These are phyloP conservation scores for Crithidia acanthocephali DNA, from an alignment of 208 protist species.

Conservation along the genomic window DNA sequence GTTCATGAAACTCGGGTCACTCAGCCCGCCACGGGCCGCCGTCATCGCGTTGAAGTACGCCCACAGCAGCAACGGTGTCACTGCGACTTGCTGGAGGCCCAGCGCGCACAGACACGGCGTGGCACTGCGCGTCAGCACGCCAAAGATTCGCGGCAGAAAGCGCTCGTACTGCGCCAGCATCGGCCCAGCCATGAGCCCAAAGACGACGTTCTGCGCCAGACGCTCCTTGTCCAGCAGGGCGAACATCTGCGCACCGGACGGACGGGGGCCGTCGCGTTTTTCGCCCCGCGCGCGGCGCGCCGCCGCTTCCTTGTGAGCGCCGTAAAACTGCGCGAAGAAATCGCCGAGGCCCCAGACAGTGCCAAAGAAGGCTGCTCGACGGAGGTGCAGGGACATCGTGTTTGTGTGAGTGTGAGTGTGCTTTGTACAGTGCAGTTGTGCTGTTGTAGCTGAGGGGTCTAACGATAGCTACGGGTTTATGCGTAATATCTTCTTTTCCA, in stretches of 20 bases:
- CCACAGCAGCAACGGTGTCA: constrained; percentile 67
- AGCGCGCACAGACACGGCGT: constrained; percentile 54
- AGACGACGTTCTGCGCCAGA: constrained; percentile 42
- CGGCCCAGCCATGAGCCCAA: constrained; percentile 48
- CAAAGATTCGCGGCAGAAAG: constrained; percentile 44
- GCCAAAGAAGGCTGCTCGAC: constrained; percentile 26
- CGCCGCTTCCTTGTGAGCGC: constrained; percentile 57
- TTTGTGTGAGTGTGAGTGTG: neutral
- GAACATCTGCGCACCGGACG: constrained; percentile 52
- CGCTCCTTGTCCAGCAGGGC: constrained; percentile 62
- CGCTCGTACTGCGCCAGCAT: constrained; percentile 33
- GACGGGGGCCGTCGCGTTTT: constrained; percentile 36
- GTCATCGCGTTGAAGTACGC: constrained; percentile 80
- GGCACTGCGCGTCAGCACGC: constrained; percentile 34
- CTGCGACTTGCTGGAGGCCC: constrained; percentile 62
- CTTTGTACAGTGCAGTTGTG: too few species aligned
- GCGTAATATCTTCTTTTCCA: too few species aligned
- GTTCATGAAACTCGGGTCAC: constrained; percentile 59
- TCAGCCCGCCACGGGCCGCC: constrained; percentile 57
- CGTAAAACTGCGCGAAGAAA: constrained; percentile 78
- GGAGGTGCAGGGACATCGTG: constrained; percentile 16
- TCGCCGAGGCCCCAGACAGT: constrained; percentile 56
- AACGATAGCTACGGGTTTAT: too few species aligned
- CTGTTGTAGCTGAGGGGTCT: too few species aligned
- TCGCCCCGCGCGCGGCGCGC: constrained; percentile 45